Evolutionary conservation across 2,329 filamentous ascomycete genomes (phyloP), one percentile per base, ranked within the genome.

Genomic region (Colletotrichum limetticola): DNA sequence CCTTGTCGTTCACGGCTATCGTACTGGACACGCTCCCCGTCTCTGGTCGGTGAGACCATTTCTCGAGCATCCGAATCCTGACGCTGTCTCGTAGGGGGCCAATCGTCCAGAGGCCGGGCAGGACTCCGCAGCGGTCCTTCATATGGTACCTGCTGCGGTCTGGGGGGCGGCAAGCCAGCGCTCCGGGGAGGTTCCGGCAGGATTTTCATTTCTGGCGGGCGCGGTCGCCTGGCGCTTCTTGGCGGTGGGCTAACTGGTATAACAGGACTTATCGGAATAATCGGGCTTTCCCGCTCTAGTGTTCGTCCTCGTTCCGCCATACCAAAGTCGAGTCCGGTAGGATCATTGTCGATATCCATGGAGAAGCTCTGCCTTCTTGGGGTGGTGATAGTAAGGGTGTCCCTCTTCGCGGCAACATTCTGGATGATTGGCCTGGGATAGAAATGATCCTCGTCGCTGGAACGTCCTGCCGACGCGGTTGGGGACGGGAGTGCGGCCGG

Each of bases 381-480:
- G 0, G 83, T 82, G 74, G 83, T 83, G 24, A 87, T 84, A 0
- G 85, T 85, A 16, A 88, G 76, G 1, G 87, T 88, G 56, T 90
- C 87, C 37, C 87, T 85, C 77, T 85, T 87, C 4, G 87, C 86
- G n/a, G 78, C 75, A 0, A 88, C 85, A 56, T 85, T 85, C 42
- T 83, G 85, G 52, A 89, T 85, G 5, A 88, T 79, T 1, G 87
- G 86, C 32, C 80, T 75, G 37, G 78, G 70, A 78, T 81, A 76
- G 70, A 77, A 77, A 1, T 76, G 75, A n/a, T 76, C 75, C 46
- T 87, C 84, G 56, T 85, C 84, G 69, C 83, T 83, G 2, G 80
- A 80, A 14, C 80, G 81, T n/a, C 78, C 79, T 5, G 79, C 79
- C 1, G 85, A 86, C 2, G 80, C 77, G 5, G 83, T 81, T 1